Base-by-base conservation (phyloP, 2,329 filamentous ascomycete genomes). In the Daldinia sp. region DNA sequence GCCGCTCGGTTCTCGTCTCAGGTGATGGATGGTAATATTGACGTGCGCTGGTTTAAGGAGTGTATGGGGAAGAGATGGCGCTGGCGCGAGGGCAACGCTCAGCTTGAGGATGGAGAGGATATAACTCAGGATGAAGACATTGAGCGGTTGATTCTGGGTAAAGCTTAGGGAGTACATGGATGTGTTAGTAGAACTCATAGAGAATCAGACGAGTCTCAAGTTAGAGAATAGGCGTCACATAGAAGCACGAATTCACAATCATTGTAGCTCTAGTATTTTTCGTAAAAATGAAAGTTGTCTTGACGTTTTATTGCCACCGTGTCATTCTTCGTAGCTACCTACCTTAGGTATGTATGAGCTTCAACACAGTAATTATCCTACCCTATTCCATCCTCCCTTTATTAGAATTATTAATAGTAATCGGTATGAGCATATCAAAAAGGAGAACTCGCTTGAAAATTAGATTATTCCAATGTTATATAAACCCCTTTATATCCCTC, bases 1-100 rank as follows among this genome's bases (percentile, higher is more conserved):
- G 3, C 23, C 12, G 23, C 3, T 30, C 23, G 23, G 6, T 48
- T 48, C 44, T 48, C 44, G 23, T 15, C 23, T 9, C 23, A 48
- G 4, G 12, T 48, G 7, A 28, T 48, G 6, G 28, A 63, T 35
- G 60, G 51, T 26, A 60, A 61, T 60, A 12, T 64, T n/a, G 46
- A 46, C 6, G 65, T 68, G 18, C 30, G 48, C 57, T 61, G 60
- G 61, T 60, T 64, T 28, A 68, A 68, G 57, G 65, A 65, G 51
- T 65, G 61, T 51, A 65, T 61, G 65, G 65, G 60, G 2, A 68
- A 65, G 57, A 39, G 60, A 26, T 64, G 65, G 57, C 57, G 60
- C 51, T 68, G 53, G 42, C 56, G 61, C 4, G 61, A 68, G 57
- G 65, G 61, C 2, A 68, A 68, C n/a, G 57, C 51, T 9, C 26